Percentiles rank a stretch among this genome's conserved stretches.
These are phyloP conservation scores for Panicum virgatum DNA, from an alignment of 202 grass and related monocot species.

Conservation along the genomic window DNA sequence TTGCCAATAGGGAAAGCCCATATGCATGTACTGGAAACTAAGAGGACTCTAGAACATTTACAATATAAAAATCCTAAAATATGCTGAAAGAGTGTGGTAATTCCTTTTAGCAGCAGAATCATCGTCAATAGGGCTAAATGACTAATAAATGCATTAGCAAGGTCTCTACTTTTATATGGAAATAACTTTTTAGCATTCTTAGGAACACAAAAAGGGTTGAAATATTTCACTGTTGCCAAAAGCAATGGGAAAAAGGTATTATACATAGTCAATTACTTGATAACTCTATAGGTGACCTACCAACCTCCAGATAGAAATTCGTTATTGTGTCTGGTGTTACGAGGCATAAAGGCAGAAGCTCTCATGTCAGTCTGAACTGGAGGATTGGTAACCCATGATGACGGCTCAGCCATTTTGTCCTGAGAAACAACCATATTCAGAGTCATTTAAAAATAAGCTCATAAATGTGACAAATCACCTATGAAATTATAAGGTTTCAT, in stretches of 20 bases:
- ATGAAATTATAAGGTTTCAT: not conserved
- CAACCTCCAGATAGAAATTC: slow-evolving; percentile 69
- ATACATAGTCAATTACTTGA: slow-evolving; percentile 3
- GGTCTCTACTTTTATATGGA: not conserved
- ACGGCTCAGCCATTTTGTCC: slow-evolving; percentile 62
- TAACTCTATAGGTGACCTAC: slow-evolving; percentile 40
- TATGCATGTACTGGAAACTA: slow-evolving; percentile 14
- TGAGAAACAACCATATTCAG: slow-evolving; percentile 54
- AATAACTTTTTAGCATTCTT: not conserved
- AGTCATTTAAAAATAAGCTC: slow-evolving; percentile 14
- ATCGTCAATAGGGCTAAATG: slow-evolving; percentile 10
- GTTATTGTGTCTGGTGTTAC: slow-evolving; percentile 47
- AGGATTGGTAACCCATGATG: slow-evolving; percentile 48
- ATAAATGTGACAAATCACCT: not conserved
- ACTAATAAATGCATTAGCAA: not conserved
- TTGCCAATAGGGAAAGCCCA: not conserved
- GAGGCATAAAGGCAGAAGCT: slow-evolving; percentile 41
- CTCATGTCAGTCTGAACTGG: slow-evolving; percentile 52
- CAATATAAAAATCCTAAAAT: not conserved
- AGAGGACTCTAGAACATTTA: not conserved
- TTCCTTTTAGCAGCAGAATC: slow-evolving; percentile 11
- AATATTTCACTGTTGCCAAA: slow-evolving; percentile 17
- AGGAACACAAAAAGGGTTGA: slow-evolving; percentile 7
- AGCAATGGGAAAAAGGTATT: slow-evolving; percentile 23
- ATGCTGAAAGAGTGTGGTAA: not conserved